Base-by-base conservation (phyloP, 352 stramenopile genomes). In the Globisporangium spinosum region DNA sequence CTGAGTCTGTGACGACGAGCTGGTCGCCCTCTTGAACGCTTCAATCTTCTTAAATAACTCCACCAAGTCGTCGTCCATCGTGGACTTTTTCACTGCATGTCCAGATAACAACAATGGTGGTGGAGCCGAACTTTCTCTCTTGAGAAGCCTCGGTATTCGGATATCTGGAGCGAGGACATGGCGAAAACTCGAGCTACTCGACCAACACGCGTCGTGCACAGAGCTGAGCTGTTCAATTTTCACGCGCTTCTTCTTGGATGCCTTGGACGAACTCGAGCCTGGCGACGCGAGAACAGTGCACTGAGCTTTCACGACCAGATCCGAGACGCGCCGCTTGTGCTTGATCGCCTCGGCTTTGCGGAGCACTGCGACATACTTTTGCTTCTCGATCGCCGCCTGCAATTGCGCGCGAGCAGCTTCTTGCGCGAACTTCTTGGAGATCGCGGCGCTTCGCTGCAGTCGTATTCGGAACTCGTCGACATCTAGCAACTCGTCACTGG, bases 401-500 rank as follows among this genome's bases (percentile, higher is more conserved):
- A 57, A 69, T 12, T 74, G 75, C 3, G 79, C 76, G 22, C 67
- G 74, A 2, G 69, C 72, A 0, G 78, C 72, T 56, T 87, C 68
- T 1, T 76, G 70, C 43, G 81, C 71, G 17, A 90, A 65, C 20
- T 62, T 72, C 6, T 73, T 72, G 0, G 77, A 76, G 35, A 90
- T 72, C 29, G 74, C 78, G n/a, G 80, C 72, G 22, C 77, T 87
- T 6, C 77, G 82, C 45, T 69, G 71, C 68, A 93, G 51, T 73
- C 76, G 79, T 90, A 89, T 93, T 78, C 81, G 81, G 55, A 89
- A 91, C 38, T 77, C 75, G 38, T 90, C 79, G 38, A 88, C 56
- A 1, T 70, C 67, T 2, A 80, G 22, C 67, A 32, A 27, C 10
- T 38, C 32, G 34, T 47, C 70, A 15, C 13, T 62, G 27, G 20